These are phyloP conservation scores for Thielaviopsis musarum DNA, from an alignment of 2,329 filamentous ascomycete species.

Conservation along the genomic window DNA sequence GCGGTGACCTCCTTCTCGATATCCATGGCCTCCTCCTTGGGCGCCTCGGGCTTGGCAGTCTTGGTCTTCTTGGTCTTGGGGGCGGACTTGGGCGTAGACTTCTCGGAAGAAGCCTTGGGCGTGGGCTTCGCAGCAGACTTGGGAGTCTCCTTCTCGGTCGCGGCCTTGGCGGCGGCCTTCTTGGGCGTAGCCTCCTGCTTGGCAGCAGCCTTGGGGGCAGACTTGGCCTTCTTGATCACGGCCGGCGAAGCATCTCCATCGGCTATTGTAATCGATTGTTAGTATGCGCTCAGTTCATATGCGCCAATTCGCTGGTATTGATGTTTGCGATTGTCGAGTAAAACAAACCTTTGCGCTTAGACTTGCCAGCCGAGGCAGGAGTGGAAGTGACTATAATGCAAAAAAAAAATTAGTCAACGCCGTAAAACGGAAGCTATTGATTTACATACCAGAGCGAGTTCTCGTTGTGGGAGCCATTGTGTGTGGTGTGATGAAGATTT, in stretches of 20 bases:
- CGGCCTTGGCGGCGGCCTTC: slow-evolving; percentile 15
- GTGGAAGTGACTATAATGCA: slow-evolving; percentile 3
- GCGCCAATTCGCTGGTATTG: neutral
- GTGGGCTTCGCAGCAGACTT: too few relatives aligned
- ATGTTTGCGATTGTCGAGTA: neutral
- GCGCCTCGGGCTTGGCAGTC: neutral
- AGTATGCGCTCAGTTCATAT: slow-evolving; percentile 14
- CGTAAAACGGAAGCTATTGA: neutral
- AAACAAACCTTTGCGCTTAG: slow-evolving; percentile 23
- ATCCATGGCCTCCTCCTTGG: slow-evolving; percentile 17
- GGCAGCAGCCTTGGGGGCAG: slow-evolving; percentile 21
- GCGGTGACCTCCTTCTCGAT: slow-evolving; percentile 13
- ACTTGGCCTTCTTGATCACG: slow-evolving; percentile 29
- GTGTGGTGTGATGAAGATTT: slow-evolving; percentile 13
- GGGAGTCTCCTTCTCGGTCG: slow-evolving; percentile 18
- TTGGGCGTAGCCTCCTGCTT: slow-evolving; percentile 16
- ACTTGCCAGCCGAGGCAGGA: slow-evolving; percentile 9
- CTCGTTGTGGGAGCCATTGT: slow-evolving; percentile 31
- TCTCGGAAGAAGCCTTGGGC: slow-evolving; percentile 16
- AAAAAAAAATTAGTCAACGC: slow-evolving; percentile 1
- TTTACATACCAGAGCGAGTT: slow-evolving; percentile 20
- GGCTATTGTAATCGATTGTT: slow-evolving; percentile 18
- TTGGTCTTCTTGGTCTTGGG: neutral
- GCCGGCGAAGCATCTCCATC: slow-evolving; percentile 28
- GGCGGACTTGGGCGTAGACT: neutral